phyloP scores from a whole-genome alignment of 306 rosid genomes.

The Medicago arabica region DNA sequence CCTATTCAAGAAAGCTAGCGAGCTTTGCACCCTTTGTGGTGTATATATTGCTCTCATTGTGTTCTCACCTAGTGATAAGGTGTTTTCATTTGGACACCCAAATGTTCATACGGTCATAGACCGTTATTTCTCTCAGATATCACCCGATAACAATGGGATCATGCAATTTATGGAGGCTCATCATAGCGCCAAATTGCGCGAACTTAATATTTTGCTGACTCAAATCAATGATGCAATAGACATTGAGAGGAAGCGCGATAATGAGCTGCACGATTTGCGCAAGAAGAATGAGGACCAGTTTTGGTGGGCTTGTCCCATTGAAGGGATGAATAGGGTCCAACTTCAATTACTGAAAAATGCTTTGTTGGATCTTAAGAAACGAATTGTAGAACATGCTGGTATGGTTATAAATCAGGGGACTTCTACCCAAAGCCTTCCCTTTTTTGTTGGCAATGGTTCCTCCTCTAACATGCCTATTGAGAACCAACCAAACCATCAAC shows the following conservation, averaged over 20 bases:
- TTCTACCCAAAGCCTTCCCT: background rate
- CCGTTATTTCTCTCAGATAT: background rate
- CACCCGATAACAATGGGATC: background rate
- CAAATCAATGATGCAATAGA: background rate
- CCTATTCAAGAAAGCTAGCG: background rate
- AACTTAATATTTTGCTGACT: background rate
- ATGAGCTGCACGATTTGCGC: background rate
- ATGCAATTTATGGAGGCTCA: background rate
- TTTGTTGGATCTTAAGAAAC: background rate
- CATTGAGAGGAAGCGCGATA: background rate
- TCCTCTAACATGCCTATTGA: background rate
- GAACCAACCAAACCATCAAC: background rate
- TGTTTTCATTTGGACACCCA: background rate
- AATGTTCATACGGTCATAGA: background rate
- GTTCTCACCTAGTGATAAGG: background rate
- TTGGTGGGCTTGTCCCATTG: background rate
- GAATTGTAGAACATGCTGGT: background rate
- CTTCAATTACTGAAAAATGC: background rate
- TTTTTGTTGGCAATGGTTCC: background rate
- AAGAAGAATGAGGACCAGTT: background rate
- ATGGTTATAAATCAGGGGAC: background rate
- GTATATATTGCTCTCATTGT: background rate
- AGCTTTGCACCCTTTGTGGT: background rate
- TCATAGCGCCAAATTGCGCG: background rate
- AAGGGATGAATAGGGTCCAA: background rate